phyloP scores from a whole-genome alignment of 2,329 filamentous ascomycete species.

The Teratosphaeria pseudoeucalypti region DNA sequence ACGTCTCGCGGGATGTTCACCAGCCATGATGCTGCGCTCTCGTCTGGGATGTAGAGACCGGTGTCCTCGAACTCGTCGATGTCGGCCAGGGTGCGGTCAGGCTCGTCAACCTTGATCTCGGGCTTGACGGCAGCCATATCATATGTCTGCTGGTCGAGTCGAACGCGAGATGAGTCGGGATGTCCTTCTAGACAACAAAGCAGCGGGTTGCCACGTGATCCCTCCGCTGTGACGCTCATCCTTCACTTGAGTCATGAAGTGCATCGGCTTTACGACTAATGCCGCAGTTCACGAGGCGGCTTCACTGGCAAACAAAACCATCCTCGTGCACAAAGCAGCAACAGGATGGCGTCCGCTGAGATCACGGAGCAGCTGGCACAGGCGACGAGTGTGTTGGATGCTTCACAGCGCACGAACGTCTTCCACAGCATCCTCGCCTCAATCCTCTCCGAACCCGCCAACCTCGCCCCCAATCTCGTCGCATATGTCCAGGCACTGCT shows the following conservation, averaged over 20 bases:
- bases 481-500: conserved; percentile 56
- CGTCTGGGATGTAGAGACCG: conserved; percentile 20
- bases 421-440: conserved; percentile 50
- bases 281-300: not conserved
- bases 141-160: not conserved
- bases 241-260: not conserved
- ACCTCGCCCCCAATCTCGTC: conserved; percentile 52
- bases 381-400: conserved; percentile 3
- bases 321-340: not conserved
- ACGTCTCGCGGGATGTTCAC: conserved; percentile 69
- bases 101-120: conserved; percentile 17
- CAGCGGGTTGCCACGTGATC: not conserved
- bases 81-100: conserved; percentile 5
- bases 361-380: conserved; percentile 8
- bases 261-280: not conserved
- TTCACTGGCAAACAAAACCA: not conserved
- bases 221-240: not conserved
- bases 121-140: conserved; percentile 11
- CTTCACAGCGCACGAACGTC: conserved; percentile 31
- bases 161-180: not conserved
- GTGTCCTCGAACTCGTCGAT: conserved; percentile 24
- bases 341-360: conserved; percentile 4
- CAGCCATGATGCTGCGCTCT: conserved; percentile 44
- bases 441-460: conserved; percentile 38
- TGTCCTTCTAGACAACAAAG: not conserved